Evolutionary conservation across 331 rosid genomes (phyloP), one percentile per base, ranked within the genome.

Genomic region (Acacia pycnantha): DNA sequence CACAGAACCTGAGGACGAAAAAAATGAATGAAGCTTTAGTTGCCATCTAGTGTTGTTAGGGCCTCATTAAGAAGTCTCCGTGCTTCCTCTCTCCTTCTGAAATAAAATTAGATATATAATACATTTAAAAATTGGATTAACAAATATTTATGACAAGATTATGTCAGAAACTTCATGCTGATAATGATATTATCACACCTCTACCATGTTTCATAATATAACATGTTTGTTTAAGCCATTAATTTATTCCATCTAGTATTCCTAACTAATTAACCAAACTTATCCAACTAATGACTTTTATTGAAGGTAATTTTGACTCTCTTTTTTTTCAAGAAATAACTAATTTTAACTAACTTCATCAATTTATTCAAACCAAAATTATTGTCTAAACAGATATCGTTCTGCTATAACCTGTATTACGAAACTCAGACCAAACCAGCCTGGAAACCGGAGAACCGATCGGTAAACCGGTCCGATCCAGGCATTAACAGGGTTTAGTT

Each of bases 1-100:
- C 5, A 8, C 3, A 2, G 31, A 61, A 47, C 46, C 22, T 22
- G 22, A 13, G 37, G 29, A 22, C 22, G 8, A 14, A 54, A 14
- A 66, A 31, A 7, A 3, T 26, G n/a, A 66, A 46, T 29, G 83
- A 16, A n/a, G 83, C 73, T 61, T 80, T 79, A 82, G 14, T 90
- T 86, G 74, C 91, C 91, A 27, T 90, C 98, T 81, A 93, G 81
- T 43, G 92, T 84, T 77, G 86, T 90, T 51, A 95, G 84, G 56
- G 98, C 87, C 83, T 93, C 98, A 78, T 90, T 91, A 80, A 93
- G 94, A 80, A 95, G 84, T 79, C 79, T 83, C 69, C 86, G 91
- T 9, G 98, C 97, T 77, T 93, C 96, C 87, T 88, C 93, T 88
- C 98, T 93, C 84, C 98, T 93, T 83, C 98, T 95, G 87, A 37